Conservation (phyloP, 2,329 filamentous ascomycete species). For the Paracoccidioides lutzii region DNA sequence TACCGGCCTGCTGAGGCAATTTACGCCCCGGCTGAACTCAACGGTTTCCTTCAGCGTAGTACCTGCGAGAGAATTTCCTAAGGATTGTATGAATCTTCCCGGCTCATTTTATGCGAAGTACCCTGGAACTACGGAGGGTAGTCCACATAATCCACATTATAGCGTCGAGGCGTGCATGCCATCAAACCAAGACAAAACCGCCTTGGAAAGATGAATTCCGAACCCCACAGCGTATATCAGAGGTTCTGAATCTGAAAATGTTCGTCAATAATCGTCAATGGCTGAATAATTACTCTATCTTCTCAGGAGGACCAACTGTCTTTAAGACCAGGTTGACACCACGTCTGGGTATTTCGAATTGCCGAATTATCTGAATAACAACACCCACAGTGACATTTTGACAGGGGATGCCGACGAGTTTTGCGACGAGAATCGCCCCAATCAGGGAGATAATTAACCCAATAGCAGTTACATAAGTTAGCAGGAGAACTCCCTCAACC, state of each 20-base stretch:
- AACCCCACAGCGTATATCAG: neutral
- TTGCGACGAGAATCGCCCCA: neutral
- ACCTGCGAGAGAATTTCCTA: neutral
- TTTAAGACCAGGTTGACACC: conserved; percentile 13
- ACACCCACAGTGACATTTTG: neutral
- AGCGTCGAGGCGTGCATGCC: neutral
- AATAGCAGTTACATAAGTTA: neutral
- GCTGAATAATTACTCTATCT: neutral
- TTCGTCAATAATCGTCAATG: neutral
- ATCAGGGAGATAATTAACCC: neutral
- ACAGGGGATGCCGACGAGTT: neutral
- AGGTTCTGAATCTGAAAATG: neutral
- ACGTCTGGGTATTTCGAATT: conserved; percentile 4
- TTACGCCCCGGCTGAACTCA: neutral
- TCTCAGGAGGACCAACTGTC: neutral
- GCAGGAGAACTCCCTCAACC: neutral
- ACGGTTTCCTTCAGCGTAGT: neutral
- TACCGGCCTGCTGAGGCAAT: neutral
- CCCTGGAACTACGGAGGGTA: neutral
- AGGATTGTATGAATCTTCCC: neutral
- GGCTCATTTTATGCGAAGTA: neutral
- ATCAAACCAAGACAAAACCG: neutral
- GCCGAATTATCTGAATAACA: conserved; percentile 1
- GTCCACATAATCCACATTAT: neutral
- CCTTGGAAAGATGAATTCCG: neutral